Conservation (phyloP, 257 asterid species). For the Leptodermis oblonga region DNA sequence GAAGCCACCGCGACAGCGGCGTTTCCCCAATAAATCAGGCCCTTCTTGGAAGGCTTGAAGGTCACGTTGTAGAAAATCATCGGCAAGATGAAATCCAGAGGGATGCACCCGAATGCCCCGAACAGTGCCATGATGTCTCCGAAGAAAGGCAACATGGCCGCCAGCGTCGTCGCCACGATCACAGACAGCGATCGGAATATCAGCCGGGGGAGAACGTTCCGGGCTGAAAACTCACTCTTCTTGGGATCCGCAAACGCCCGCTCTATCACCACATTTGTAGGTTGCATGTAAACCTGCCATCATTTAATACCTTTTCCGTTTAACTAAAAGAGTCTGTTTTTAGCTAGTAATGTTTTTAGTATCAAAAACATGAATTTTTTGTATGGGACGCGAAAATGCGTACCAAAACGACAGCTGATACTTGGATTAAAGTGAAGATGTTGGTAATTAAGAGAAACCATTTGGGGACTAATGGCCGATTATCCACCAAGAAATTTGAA, state of each 20-base stretch:
- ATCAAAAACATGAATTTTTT: too few species aligned
- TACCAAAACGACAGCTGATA: slow-evolving; percentile 46
- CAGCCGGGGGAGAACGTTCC: slow-evolving; percentile 48
- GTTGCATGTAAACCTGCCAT: slow-evolving; percentile 57
- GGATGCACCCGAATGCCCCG: slow-evolving; percentile 67
- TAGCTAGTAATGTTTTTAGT: too few species aligned
- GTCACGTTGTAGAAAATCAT: slow-evolving; percentile 57
- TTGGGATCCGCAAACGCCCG: slow-evolving; percentile 47
- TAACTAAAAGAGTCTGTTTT: too few species aligned
- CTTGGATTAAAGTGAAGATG: slow-evolving; percentile 51
- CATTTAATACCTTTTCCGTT: too few species aligned
- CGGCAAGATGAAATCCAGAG: slow-evolving; percentile 63
- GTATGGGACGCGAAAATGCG: too few species aligned
- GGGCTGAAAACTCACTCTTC: slow-evolving; percentile 32
- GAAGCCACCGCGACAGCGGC: slow-evolving; percentile 37
- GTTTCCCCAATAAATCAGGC: slow-evolving; percentile 44
- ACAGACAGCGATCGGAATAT: slow-evolving; percentile 48
- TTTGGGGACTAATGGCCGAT: slow-evolving; percentile 49
- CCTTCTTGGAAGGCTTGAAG: slow-evolving; percentile 45
- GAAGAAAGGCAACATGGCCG: slow-evolving; percentile 75
- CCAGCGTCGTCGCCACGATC: slow-evolving; percentile 43
- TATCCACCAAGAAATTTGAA: slow-evolving; percentile 45
- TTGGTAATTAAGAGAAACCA: slow-evolving; percentile 51
- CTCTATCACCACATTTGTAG: slow-evolving; percentile 54
- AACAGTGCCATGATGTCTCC: slow-evolving; percentile 70